Percentiles rank a stretch among this genome's conserved stretches.
phyloP scores from a whole-genome alignment of 208 protist species.

The Acanthamoeba divionensis region DNA sequence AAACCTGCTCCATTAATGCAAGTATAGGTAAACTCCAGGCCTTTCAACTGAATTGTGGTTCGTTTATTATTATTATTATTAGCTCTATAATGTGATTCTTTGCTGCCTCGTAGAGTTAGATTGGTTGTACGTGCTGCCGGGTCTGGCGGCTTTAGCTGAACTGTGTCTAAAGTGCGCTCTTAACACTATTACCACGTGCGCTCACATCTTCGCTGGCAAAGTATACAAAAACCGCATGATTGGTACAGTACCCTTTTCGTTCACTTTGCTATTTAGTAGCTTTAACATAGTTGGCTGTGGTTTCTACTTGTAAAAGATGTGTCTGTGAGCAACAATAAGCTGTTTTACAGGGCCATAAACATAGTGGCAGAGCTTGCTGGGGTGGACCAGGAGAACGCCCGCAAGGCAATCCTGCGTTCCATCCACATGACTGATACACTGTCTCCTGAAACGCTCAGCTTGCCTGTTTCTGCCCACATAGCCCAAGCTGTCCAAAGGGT shows the following conservation, averaged over 20 bases:
- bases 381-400: background rate
- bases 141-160: background rate
- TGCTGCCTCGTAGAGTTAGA: no score
- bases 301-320: background rate
- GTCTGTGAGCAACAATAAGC: conserved; percentile 50
- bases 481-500: no score
- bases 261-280: background rate
- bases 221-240: conserved; percentile 47
- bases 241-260: background rate
- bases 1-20: no score
- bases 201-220: conserved; percentile 1
- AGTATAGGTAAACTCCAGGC: no score
- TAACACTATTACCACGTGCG: conserved; percentile 29
- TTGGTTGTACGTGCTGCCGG: background rate
- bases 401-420: background rate
- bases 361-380: conserved; percentile 1
- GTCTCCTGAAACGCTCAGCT: background rate
- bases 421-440: background rate
- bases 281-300: background rate
- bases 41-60: no score
- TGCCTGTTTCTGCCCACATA: background rate
- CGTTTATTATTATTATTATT: no score
- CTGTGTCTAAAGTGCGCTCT: conserved; percentile 8
- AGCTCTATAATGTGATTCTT: no score
- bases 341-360: background rate